Conservation (phyloP, 2,329 filamentous ascomycete genomes). For the Leptodontidium sp. region DNA sequence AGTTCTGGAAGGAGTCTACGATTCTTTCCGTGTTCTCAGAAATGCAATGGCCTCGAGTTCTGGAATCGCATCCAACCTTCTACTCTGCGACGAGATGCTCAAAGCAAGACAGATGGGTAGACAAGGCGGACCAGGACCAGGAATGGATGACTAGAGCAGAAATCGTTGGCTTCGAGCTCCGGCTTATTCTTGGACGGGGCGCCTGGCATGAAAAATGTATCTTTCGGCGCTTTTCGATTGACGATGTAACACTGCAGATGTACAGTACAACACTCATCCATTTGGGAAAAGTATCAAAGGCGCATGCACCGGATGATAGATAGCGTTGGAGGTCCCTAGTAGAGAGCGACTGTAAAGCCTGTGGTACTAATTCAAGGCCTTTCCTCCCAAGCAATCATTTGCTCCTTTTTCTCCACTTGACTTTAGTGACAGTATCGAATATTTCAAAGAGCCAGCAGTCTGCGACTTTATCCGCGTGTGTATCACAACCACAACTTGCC, state of each 20-base stretch:
- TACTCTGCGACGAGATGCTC: constrained; percentile 95
- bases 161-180: constrained; percentile 10
- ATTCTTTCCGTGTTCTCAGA: constrained; percentile 93
- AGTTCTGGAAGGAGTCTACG: constrained; percentile 88
- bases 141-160: constrained; percentile 61
- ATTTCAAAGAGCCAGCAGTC: neutral
- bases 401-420: too few relatives aligned
- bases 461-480: constrained; percentile 1
- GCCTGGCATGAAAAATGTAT: constrained; percentile 25
- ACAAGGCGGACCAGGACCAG: constrained; percentile 67
- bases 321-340: constrained; percentile 23
- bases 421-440: neutral
- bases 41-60: constrained; percentile 95
- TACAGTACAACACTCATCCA: constrained; percentile 37
- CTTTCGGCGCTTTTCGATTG: constrained; percentile 26
- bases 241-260: constrained; percentile 32
- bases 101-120: constrained; percentile 96
- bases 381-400: neutral
- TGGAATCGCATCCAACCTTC: constrained; percentile 92
- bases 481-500: neutral
- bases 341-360: constrained; percentile 9
- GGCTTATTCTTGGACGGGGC: constrained; percentile 20
- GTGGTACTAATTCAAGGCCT: neutral
- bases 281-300: constrained; percentile 28
- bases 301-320: constrained; percentile 34